A percentile compares a stretch with the other conserved stretches of the same genome.
These are phyloP conservation scores for Poa pratensis DNA, from an alignment of 176 grass and related monocot species.

Conservation along the genomic window DNA sequence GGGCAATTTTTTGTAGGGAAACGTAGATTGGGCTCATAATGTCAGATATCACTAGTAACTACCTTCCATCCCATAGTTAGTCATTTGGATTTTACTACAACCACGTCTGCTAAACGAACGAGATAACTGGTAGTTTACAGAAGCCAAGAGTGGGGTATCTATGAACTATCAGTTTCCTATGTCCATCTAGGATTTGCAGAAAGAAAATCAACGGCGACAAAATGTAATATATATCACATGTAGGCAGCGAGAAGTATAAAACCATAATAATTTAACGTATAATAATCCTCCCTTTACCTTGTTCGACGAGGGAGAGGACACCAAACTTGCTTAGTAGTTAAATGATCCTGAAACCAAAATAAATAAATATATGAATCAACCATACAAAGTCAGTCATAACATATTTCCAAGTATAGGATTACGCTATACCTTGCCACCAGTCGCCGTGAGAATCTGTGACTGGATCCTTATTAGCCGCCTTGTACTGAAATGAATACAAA, in stretches of 20 bases:
- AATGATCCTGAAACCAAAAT: conserved; percentile 68
- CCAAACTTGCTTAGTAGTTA: conserved; percentile 74
- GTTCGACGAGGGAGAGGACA: conserved; percentile 29
- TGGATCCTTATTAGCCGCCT: conserved; percentile 62
- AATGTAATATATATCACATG: conserved; percentile 26
- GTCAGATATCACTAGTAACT: conserved; percentile 27
- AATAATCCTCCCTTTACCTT: conserved; percentile 47
- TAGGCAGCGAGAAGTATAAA: conserved; percentile 18
- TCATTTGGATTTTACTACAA: conserved; percentile 15
- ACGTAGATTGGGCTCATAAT: not conserved
- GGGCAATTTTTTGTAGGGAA: conserved; percentile 24
- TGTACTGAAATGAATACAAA: conserved; percentile 54
- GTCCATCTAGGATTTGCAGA: conserved; percentile 6
- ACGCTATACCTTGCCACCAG: conserved; percentile 93
- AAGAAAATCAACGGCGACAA: not conserved
- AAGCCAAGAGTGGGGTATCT: not conserved
- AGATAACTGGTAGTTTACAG: not conserved
- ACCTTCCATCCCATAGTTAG: conserved; percentile 8
- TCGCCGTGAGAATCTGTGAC: conserved; percentile 78
- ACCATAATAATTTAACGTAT: not conserved
- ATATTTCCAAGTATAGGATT: not conserved
- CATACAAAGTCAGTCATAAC: conserved; percentile 22
- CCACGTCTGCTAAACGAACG: not conserved
- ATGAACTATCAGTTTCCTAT: conserved; percentile 2
- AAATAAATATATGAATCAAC: conserved; percentile 30